These are phyloP conservation scores for Odontarrhena argentea DNA, from an alignment of 345 rosid genomes.

Conservation along the genomic window DNA sequence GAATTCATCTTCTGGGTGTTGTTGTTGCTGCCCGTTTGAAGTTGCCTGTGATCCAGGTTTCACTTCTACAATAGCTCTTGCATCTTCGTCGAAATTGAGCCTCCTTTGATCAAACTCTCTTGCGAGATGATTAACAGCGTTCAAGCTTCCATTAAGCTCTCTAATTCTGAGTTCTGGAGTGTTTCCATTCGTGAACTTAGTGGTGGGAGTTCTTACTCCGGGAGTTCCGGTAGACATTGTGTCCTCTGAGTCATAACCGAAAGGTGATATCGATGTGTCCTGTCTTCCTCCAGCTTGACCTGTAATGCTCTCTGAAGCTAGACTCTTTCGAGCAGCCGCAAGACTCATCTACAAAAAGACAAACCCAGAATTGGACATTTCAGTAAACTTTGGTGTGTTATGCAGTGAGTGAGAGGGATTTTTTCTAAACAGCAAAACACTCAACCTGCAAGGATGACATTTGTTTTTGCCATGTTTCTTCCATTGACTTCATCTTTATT, in stretches of 20 bases:
- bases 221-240: constrained; percentile 67
- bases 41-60: constrained; percentile 46
- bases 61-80: constrained; percentile 53
- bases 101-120: constrained; percentile 79
- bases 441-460: constrained; percentile 81
- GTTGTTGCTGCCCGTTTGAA: constrained; percentile 38
- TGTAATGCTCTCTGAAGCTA: constrained; percentile 55
- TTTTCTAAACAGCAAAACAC: constrained; percentile 3
- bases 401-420: constrained; percentile 1
- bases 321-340: constrained; percentile 73
- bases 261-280: constrained; percentile 60
- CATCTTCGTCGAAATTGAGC: constrained; percentile 70
- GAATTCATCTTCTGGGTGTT: constrained; percentile 61
- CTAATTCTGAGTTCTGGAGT: constrained; percentile 50
- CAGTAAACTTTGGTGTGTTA: constrained; percentile 2
- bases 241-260: constrained; percentile 70
- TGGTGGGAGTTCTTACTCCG: constrained; percentile 55
- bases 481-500: constrained; percentile 89
- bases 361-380: constrained; percentile 10
- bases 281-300: constrained; percentile 56
- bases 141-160: constrained; percentile 60
- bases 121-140: constrained; percentile 54
- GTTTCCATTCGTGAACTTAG: constrained; percentile 42
- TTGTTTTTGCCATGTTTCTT: constrained; percentile 93
- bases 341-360: constrained; percentile 64